A percentile compares a stretch with the other conserved stretches of the same genome.
Conservation (phyloP, 768 basidiomycete genomes). For the Astraeus odoratus region DNA sequence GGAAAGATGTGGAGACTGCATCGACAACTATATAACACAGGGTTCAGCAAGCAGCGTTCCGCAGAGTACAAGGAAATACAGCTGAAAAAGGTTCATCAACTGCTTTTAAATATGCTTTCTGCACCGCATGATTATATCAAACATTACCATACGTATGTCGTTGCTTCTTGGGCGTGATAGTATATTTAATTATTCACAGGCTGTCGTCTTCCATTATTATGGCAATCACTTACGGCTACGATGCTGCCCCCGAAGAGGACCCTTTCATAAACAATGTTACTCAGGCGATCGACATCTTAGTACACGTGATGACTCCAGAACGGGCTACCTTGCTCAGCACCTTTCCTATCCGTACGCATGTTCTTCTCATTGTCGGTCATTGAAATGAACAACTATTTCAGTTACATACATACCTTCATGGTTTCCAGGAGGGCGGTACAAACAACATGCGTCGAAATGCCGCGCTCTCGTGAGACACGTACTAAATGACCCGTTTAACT, state of each 20-base stretch:
- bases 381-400: not conserved
- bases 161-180: not conserved
- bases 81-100: conserved; percentile 15
- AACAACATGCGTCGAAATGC: conserved; percentile 11
- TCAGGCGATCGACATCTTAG: conserved; percentile 7
- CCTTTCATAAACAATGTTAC: conserved; percentile 18
- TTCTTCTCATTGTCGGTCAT: not conserved
- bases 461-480: conserved; percentile 18
- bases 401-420: conserved; percentile 26
- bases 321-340: conserved; percentile 14
- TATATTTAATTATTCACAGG: conserved; percentile 2
- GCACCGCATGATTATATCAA: conserved; percentile 7
- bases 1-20: conserved; percentile 26
- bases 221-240: conserved; percentile 21
- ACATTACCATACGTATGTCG: conserved; percentile 20
- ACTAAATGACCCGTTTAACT: conserved; percentile 13
- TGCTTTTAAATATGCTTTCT: conserved; percentile 17
- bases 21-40: conserved; percentile 18
- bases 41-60: conserved; percentile 12
- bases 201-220: conserved; percentile 19
- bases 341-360: conserved; percentile 23
- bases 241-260: conserved; percentile 17
- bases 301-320: conserved; percentile 13
- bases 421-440: conserved; percentile 27
- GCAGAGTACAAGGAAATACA: conserved; percentile 11